Base-by-base conservation (phyloP, 306 rosid genomes). In the Quercus parvula region DNA sequence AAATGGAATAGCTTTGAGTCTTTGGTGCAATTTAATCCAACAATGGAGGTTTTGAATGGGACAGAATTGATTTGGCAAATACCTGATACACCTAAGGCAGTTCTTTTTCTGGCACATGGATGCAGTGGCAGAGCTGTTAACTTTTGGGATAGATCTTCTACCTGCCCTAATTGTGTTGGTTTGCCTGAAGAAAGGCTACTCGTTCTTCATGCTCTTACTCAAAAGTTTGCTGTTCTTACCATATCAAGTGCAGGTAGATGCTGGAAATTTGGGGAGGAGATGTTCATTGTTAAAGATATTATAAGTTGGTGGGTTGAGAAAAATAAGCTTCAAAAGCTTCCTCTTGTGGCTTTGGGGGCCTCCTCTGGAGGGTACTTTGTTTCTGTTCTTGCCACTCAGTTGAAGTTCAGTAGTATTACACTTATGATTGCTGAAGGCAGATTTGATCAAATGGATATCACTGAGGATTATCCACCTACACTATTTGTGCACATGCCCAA, bases 401-500 rank as follows among this genome's bases (percentile, higher is more conserved):
- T 90, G 88, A 87, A 85, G 74, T 91, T 95, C 67, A 75, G 79
- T 59, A 86, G 97, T 63, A 86, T 85, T 74, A 86, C 90, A 30
- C 80, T 91, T 70, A 93, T 95, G 99, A 92, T 95, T 83, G 97
- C 98, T 0, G 96, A 93, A 81, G 99, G 98, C 72, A 55, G 57
- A 95, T 91, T 91, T 88, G 90, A 86, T 72, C 80, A 79, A 73
- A 82, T 93, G 19, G 91, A 89, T 55, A 28, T 89, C 33, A 75
- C 76, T 30, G 77, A 81, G 88, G 83, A 83, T 76, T 92, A 95
- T 64, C 97, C 98, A 0, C 92, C 98, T 54, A 90, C 92, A 33
- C 90, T 91, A 71, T 95, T 95, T 56, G 94, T 95, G 71, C 99
- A 91, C 87, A 95, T 95, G 99, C 99, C 96, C 1, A 95, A 92